phyloP scores from a whole-genome alignment of 1,284 basidiomycete species.

The Heterobasidion irregulare region DNA sequence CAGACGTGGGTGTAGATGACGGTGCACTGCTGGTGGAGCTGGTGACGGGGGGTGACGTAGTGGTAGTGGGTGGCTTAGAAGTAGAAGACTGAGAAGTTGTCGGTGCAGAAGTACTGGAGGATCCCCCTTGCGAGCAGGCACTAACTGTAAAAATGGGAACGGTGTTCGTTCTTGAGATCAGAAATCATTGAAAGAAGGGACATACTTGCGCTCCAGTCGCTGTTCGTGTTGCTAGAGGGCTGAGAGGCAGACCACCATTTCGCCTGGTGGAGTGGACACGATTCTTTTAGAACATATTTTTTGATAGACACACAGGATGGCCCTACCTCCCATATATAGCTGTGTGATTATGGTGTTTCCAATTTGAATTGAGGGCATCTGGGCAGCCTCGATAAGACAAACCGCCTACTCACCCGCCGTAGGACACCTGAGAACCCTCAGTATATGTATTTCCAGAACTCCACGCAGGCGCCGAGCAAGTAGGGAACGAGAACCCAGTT shows the following conservation, averaged over 20 bases:
- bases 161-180: conserved; percentile 1
- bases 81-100: not conserved
- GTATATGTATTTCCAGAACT: conserved; percentile 41
- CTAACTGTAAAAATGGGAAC: not conserved
- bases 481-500: conserved; percentile 56
- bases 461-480: conserved; percentile 49
- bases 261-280: conserved; percentile 27
- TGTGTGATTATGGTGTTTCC: conserved; percentile 14
- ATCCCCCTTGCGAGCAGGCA: not conserved
- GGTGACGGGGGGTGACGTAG: conserved; percentile 12
- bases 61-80: not conserved
- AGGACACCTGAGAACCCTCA: conserved; percentile 45
- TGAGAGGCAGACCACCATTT: conserved; percentile 47
- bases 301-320: not conserved
- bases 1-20: conserved; percentile 18
- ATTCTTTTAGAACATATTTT: not conserved
- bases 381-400: not conserved
- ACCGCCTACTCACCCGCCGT: conserved; percentile 33
- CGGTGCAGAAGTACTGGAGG: not conserved
- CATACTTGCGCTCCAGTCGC: conserved; percentile 58
- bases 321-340: conserved; percentile 60
- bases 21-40: conserved; percentile 18
- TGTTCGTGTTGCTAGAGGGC: conserved; percentile 41
- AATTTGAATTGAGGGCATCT: not conserved
- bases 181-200: not conserved